Evolutionary conservation across 2,329 filamentous ascomycete genomes (phyloP), one percentile per base, ranked within the genome.

Genomic region (Scopulariopsis brevicaulis): DNA sequence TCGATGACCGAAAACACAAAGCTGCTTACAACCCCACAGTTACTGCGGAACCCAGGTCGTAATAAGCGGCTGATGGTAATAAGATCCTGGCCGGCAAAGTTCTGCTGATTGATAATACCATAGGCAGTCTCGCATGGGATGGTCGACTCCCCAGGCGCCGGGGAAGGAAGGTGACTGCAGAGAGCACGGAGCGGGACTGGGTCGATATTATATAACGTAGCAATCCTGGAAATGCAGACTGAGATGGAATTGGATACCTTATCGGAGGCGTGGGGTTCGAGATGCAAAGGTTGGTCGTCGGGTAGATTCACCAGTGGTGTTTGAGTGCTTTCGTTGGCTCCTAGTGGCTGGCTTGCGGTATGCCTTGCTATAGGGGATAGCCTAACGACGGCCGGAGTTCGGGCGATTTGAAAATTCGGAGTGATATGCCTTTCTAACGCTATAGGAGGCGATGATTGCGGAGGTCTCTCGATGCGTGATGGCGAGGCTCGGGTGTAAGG

Each of bases 111-210:
- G 25, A 72, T 66, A 46, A 72, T 65, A 2, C 62, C 58, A 48
- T 67, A 70, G 6, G 70, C 70, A 22, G 68, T 66, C 2, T 62
- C 61, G 58, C 70, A 71, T 4, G 63, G 63, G 0, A 67, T 69
- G 3, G 69, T 71, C 3, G 66, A 66, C 53, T 69, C 67, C 6
- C 37, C 37, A 14, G 37, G 37, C 12, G 12, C 4, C 18, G 37
- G 37, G 18, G 10, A 58, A 58, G 1, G 25, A n/a, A 28, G 51
- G 32, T n/a, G 12, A 25, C 11, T 57, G 56, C 7, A 55, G 24
- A 24, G 18, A 18, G 37, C 12, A 18, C 37, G 37, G 37, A 40
- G 37, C 12, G 6, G 14, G 37, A 18, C 14, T 11, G 18, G 12
- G 6, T 40, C 37, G 4, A 40, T 8, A 40, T 40, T 53, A 14